Conservation (phyloP, 108 stramenopile genomes). For the Cyclotella atomus region DNA sequence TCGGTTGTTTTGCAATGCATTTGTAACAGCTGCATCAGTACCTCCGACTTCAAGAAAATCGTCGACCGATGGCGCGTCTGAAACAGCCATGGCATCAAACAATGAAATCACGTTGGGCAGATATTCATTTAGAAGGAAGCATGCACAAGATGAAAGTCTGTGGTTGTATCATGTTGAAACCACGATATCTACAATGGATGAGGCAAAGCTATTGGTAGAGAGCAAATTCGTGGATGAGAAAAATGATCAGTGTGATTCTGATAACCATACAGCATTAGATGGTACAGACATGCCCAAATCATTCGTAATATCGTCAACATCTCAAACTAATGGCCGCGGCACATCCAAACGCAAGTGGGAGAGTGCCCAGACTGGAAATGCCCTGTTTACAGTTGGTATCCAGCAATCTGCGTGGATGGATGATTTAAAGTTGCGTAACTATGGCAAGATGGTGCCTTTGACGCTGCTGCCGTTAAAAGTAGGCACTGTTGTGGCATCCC, state of each 20-base stretch:
- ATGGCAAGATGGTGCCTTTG: slow-evolving; percentile 52
- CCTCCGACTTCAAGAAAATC: neutral
- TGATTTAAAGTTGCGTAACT: slow-evolving; percentile 32
- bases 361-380: slow-evolving; percentile 44
- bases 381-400: slow-evolving; percentile 52
- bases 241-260: neutral
- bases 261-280: neutral
- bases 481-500: slow-evolving; percentile 64
- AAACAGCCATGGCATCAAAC: no score
- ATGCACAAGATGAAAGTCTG: slow-evolving; percentile 33
- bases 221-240: slow-evolving; percentile 12
- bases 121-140: slow-evolving; percentile 15
- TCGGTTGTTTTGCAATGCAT: slow-evolving; percentile 11
- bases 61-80: no score
- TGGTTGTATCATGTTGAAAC: slow-evolving; percentile 54
- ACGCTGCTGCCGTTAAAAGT: slow-evolving; percentile 64
- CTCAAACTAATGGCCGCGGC: slow-evolving; percentile 51
- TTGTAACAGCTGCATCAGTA: slow-evolving; percentile 3
- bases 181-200: slow-evolving; percentile 56
- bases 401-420: slow-evolving; percentile 48
- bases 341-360: slow-evolving; percentile 49
- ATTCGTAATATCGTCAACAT: slow-evolving; percentile 44
- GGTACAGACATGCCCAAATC: slow-evolving; percentile 16
- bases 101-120: no score
- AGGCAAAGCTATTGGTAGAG: slow-evolving; percentile 44